A percentile compares a stretch with the other conserved stretches of the same genome.
Evolutionary conservation across 2,329 filamentous ascomycete species (phyloP).

Genomic region (Akanthomyces uredinophilus): DNA sequence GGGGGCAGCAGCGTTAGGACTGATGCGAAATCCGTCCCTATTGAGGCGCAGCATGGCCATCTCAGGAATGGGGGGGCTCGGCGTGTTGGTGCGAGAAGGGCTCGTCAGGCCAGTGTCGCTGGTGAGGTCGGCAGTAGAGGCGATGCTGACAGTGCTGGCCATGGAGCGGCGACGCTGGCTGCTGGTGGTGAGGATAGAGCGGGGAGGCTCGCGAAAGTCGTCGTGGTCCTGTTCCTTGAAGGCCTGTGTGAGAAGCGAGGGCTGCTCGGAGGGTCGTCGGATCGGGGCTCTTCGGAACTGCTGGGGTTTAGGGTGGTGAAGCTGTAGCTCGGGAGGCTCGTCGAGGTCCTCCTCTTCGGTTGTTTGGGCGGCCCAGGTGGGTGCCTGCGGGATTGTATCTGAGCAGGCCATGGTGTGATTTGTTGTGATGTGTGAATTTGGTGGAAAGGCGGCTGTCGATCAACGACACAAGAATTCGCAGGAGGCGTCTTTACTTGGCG

Average conservation of each 20-base stretch:
- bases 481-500: slow-evolving; percentile 1
- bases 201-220: slow-evolving; percentile 15
- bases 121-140: slow-evolving; percentile 87
- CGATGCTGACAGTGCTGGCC: slow-evolving; percentile 72
- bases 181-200: slow-evolving; percentile 28
- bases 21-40: slow-evolving; percentile 23
- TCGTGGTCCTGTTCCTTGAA: slow-evolving; percentile 47
- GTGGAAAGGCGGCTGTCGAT: neutral
- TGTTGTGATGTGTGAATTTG: neutral
- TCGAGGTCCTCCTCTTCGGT: slow-evolving; percentile 74
- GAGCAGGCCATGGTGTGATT: slow-evolving; percentile 34
- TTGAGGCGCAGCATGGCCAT: slow-evolving; percentile 42
- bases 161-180: slow-evolving; percentile 55
- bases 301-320: slow-evolving; percentile 24
- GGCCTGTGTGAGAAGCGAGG: slow-evolving; percentile 83
- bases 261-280: slow-evolving; percentile 50
- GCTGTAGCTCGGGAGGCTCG: slow-evolving; percentile 70
- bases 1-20: slow-evolving; percentile 24
- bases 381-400: slow-evolving; percentile 23
- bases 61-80: slow-evolving; percentile 75
- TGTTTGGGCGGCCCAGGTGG: slow-evolving; percentile 30
- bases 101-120: slow-evolving; percentile 90
- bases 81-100: slow-evolving; percentile 79
- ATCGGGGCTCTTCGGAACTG: slow-evolving; percentile 45
- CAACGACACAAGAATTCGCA: slow-evolving; percentile 13